phyloP scores from a whole-genome alignment of 352 stramenopile species.

The Globisporangium megalacanthum region DNA sequence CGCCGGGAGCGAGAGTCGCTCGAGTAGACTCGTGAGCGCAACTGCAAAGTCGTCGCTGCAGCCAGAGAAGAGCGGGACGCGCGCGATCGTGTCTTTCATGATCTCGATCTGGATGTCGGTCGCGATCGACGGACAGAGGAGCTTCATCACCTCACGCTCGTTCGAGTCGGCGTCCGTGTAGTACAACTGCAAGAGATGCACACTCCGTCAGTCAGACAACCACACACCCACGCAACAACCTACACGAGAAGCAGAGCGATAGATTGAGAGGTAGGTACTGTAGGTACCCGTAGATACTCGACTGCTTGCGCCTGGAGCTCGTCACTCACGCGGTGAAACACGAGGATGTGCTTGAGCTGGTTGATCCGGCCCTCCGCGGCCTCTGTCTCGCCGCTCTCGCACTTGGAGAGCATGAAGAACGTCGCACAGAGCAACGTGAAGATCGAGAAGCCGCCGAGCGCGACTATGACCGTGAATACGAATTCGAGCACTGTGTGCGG shows the following conservation, averaged over 20 bases:
- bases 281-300: conserved; percentile 51
- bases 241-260: background rate
- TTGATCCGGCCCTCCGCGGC: conserved; percentile 59
- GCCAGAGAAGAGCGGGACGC: conserved; percentile 51
- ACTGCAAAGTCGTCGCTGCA: conserved; percentile 54
- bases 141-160: conserved; percentile 61
- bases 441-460: conserved; percentile 56
- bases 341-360: conserved; percentile 65
- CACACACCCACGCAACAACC: background rate
- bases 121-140: conserved; percentile 63
- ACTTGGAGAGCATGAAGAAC: conserved; percentile 80
- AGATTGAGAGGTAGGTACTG: too few relatives aligned
- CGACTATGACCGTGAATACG: conserved; percentile 63
- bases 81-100: conserved; percentile 37
- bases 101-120: conserved; percentile 75
- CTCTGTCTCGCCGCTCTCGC: conserved; percentile 57
- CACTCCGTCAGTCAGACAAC: background rate
- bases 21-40: conserved; percentile 58
- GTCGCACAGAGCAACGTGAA: conserved; percentile 67
- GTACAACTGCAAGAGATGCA: conserved; percentile 29
- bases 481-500: conserved; percentile 43
- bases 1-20: conserved; percentile 50
- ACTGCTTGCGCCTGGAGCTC: conserved; percentile 50
- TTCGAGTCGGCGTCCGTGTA: conserved; percentile 70
- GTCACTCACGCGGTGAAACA: conserved; percentile 58